Conservation (phyloP, 2,329 filamentous ascomycete genomes). For the Aspergillus fumigatus region DNA sequence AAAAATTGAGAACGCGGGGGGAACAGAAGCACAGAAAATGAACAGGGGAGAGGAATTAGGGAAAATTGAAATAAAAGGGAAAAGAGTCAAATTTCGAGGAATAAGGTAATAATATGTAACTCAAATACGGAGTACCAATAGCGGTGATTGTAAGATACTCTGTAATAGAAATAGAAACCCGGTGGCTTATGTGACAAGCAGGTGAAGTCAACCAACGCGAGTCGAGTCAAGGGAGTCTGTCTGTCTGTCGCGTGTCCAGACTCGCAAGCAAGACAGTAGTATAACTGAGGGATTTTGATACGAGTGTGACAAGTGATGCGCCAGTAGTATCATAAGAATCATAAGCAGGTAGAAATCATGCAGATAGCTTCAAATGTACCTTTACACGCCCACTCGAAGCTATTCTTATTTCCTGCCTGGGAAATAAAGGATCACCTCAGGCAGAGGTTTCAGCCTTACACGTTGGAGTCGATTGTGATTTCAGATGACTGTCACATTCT, state of each 20-base stretch:
- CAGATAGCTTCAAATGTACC: neutral
- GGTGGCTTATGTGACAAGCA: neutral
- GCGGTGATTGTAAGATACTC: neutral
- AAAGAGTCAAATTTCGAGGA: neutral
- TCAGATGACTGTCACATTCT: too few species aligned
- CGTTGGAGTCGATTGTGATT: too few species aligned
- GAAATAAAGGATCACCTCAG: neutral
- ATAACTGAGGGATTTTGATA: neutral
- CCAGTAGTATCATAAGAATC: neutral
- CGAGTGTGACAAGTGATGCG: neutral
- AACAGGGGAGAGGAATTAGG: neutral
- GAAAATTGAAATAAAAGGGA: neutral
- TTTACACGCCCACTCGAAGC: too few species aligned
- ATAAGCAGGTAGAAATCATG: neutral
- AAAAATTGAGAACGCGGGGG: conserved; percentile 3
- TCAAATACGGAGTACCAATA: neutral
- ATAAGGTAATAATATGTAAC: neutral
- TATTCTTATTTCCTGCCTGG: neutral
- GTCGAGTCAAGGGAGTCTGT: too few species aligned
- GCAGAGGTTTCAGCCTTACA: too few species aligned
- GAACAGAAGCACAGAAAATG: conserved; percentile 7
- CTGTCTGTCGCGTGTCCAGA: neutral
- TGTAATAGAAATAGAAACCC: neutral
- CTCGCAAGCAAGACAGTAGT: neutral
- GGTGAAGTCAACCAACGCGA: neutral